Evolutionary conservation across 768 basidiomycete species (phyloP).

Genomic region (Pleurotus tuoliensis): DNA sequence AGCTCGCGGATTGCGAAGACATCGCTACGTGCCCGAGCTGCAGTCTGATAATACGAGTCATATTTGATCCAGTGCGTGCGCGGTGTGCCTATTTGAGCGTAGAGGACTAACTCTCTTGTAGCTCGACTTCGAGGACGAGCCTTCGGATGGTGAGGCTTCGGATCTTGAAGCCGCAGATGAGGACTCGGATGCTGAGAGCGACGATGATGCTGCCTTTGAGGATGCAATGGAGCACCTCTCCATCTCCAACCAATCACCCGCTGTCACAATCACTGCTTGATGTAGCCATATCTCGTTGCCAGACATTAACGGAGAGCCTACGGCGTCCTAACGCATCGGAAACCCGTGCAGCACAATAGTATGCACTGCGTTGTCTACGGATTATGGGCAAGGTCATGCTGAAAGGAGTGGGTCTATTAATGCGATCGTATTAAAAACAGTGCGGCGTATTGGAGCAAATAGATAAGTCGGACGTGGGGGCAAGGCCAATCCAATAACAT

Average conservation of each 20-base stretch:
- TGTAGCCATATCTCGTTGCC: too few relatives aligned
- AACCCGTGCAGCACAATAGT: too few relatives aligned
- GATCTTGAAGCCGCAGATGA: conserved; percentile 34
- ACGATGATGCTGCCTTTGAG: conserved; percentile 64
- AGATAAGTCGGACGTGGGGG: background rate
- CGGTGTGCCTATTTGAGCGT: background rate
- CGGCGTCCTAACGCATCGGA: too few relatives aligned
- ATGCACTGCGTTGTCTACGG: too few relatives aligned
- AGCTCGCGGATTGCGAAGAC: conserved; percentile 88
- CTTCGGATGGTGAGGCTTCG: conserved; percentile 38
- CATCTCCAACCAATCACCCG: conserved; percentile 35
- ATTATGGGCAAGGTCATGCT: too few relatives aligned
- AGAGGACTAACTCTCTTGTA: background rate
- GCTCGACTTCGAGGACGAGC: conserved; percentile 4
- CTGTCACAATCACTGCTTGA: conserved; percentile 51
- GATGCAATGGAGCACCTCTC: conserved; percentile 2
- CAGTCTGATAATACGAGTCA: conserved; percentile 85
- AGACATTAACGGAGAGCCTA: too few relatives aligned
- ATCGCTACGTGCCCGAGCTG: conserved; percentile 96
- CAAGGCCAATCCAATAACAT: background rate
- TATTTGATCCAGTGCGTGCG: conserved; percentile 89
- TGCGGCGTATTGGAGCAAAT: background rate
- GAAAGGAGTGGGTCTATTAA: conserved; percentile 12
- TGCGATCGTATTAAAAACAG: background rate
- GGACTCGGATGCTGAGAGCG: conserved; percentile 34